Conservation (phyloP, 2,329 filamentous ascomycete genomes). For the Trichoderma pleuroti region DNA sequence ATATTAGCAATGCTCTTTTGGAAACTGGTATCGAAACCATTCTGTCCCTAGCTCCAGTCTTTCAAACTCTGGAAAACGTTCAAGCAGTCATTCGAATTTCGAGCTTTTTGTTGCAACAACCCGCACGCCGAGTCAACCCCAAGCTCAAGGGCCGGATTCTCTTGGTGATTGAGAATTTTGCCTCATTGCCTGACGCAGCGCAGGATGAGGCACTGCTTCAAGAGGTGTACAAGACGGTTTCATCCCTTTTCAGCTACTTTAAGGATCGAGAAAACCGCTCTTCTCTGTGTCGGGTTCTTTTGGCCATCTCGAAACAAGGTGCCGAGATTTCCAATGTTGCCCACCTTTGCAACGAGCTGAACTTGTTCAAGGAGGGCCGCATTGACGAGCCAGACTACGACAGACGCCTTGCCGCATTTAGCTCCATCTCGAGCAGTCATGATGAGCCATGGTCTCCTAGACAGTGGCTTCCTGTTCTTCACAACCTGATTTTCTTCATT, state of each 20-base stretch:
- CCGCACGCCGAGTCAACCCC: constrained; percentile 76
- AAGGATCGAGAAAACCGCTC: constrained; percentile 74
- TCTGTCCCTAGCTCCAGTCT: constrained; percentile 68
- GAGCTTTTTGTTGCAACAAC: constrained; percentile 77
- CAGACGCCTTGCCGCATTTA: constrained; percentile 73
- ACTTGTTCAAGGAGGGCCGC: constrained; percentile 68
- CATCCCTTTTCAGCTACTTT: constrained; percentile 86
- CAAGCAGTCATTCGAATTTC: constrained; percentile 76
- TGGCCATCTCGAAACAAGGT: constrained; percentile 65
- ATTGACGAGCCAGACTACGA: constrained; percentile 90
- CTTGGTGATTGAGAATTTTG: constrained; percentile 74
- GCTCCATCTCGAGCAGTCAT: constrained; percentile 61
- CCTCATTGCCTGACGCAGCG: constrained; percentile 55
- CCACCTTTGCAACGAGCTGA: constrained; percentile 70
- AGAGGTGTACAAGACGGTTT: constrained; percentile 69
- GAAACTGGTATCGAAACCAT: constrained; percentile 76
- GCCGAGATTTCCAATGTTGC: constrained; percentile 60
- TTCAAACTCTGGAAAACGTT: constrained; percentile 65
- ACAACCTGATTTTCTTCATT: constrained; percentile 87
- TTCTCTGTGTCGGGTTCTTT: constrained; percentile 68
- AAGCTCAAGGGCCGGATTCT: constrained; percentile 79
- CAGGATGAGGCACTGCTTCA: constrained; percentile 49
- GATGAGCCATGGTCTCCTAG: constrained; percentile 57
- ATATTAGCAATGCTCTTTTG: constrained; percentile 68
- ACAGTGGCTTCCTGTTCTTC: constrained; percentile 84